Evolutionary conservation across 2,329 filamentous ascomycete genomes (phyloP).

Genomic region (Niveomyces coronatus): DNA sequence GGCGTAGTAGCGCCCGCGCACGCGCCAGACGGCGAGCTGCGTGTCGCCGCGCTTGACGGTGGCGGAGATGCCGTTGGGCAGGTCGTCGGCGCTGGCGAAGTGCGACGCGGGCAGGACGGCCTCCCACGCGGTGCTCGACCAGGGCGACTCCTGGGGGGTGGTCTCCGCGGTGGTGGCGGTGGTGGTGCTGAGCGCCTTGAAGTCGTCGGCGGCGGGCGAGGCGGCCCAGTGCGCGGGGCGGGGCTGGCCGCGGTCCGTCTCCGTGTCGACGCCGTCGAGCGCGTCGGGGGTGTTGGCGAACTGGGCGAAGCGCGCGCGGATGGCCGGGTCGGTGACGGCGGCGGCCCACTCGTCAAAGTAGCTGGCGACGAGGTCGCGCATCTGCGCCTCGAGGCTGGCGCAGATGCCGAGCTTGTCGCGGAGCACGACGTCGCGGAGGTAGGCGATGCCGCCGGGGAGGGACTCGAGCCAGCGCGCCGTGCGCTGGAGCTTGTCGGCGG

Average conservation of each 20-base stretch:
- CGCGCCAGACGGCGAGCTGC: constrained; percentile 77
- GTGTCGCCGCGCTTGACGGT: constrained; percentile 81
- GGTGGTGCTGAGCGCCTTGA: constrained; percentile 47
- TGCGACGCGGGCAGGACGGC: constrained; percentile 61
- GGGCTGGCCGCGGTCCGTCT: constrained; percentile 61
- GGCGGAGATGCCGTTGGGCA: constrained; percentile 62
- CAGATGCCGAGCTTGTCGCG: constrained; percentile 81
- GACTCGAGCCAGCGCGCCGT: constrained; percentile 82
- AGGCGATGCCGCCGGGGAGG: constrained; percentile 73
- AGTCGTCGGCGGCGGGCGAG: constrained; percentile 55
- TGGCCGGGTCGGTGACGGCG: constrained; percentile 58
- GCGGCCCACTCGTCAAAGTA: constrained; percentile 94
- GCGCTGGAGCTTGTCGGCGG: constrained; percentile 79
- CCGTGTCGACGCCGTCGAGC: constrained; percentile 57
- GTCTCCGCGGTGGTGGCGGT: not conserved
- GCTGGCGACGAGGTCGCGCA: constrained; percentile 71
- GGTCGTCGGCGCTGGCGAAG: constrained; percentile 53
- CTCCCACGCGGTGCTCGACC: constrained; percentile 55
- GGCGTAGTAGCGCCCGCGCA: constrained; percentile 70
- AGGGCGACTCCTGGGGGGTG: constrained; percentile 45
- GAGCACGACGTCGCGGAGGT: constrained; percentile 72
- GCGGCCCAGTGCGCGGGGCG: constrained; percentile 71
- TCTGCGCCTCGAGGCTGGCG: constrained; percentile 74
- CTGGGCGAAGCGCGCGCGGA: constrained; percentile 62
- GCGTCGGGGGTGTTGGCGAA: constrained; percentile 76